Evolutionary conservation across 2,329 filamentous ascomycete genomes (phyloP).

Genomic region (Fonsecaea nubica): DNA sequence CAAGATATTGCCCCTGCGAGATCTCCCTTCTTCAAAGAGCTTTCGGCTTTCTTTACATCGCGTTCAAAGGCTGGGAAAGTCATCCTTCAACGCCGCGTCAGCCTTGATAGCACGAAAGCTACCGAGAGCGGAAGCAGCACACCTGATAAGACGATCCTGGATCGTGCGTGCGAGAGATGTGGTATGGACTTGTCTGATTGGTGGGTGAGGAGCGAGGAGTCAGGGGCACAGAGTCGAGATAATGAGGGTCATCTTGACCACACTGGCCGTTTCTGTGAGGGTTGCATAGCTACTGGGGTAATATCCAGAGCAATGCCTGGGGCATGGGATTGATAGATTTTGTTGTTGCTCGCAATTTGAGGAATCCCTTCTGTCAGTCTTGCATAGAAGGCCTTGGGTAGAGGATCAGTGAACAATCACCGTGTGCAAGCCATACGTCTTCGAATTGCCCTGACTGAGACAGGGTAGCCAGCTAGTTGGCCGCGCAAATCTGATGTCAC

Average conservation of each 20-base stretch:
- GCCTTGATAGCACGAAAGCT: background rate
- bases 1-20: constrained; percentile 20
- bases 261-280: constrained; percentile 10
- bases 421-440: too few relatives aligned
- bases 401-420: background rate
- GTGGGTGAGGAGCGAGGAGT: constrained; percentile 17
- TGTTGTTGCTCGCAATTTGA: background rate
- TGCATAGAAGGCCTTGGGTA: background rate
- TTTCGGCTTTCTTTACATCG: constrained; percentile 34
- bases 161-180: constrained; percentile 19
- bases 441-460: too few relatives aligned
- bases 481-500: too few relatives aligned
- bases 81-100: constrained; percentile 25
- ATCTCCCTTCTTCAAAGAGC: constrained; percentile 31
- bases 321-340: constrained; percentile 17
- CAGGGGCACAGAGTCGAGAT: background rate
- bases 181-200: constrained; percentile 25
- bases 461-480: too few relatives aligned
- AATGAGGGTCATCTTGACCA: background rate
- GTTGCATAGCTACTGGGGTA: constrained; percentile 12
- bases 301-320: constrained; percentile 21
- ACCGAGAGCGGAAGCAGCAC: background rate
- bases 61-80: constrained; percentile 27
- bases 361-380: background rate
- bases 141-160: background rate